Percentiles rank a stretch among this genome's conserved stretches.
These are phyloP conservation scores for Lomentospora prolificans DNA, from an alignment of 2,329 filamentous ascomycete genomes.

Conservation along the genomic window DNA sequence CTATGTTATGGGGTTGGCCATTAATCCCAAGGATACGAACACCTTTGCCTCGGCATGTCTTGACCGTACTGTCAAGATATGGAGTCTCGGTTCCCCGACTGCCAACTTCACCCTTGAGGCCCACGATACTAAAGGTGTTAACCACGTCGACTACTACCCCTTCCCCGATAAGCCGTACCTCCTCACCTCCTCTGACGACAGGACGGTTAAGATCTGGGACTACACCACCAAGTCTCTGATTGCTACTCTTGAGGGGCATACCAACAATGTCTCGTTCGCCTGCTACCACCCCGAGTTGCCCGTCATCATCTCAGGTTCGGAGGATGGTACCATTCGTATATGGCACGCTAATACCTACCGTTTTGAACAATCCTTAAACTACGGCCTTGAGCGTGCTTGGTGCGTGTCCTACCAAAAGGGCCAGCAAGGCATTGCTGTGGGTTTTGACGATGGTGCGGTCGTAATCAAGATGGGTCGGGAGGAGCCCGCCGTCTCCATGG, in stretches of 20 bases:
- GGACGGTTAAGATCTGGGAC: conserved; percentile 97
- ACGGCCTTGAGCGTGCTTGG: conserved; percentile 93
- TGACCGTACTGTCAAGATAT: conserved; percentile 88
- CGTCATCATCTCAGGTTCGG: conserved; percentile 94
- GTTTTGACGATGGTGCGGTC: conserved; percentile 95
- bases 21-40: conserved; percentile 96
- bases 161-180: conserved; percentile 75
- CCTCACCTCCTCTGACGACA: conserved; percentile 91
- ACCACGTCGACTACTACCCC: conserved; percentile 87
- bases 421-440: conserved; percentile 87
- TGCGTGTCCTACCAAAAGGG: conserved; percentile 94
- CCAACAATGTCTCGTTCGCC: conserved; percentile 95
- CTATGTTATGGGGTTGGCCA: conserved; percentile 92
- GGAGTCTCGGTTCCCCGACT: conserved; percentile 87
- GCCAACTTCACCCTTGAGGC: conserved; percentile 96
- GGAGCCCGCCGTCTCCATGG: conserved; percentile 97
- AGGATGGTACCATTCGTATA: conserved; percentile 94
- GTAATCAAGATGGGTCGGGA: conserved; percentile 97
- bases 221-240: conserved; percentile 98
- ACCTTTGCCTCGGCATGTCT: conserved; percentile 88
- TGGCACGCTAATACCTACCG: conserved; percentile 98
- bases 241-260: conserved; percentile 92
- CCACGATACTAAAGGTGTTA: conserved; percentile 94
- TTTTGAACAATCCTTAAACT: conserved; percentile 90
- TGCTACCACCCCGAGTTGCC: conserved; percentile 96